Evolutionary conservation across 2,329 filamentous ascomycete species (phyloP).

Genomic region (Colletotrichum scovillei): DNA sequence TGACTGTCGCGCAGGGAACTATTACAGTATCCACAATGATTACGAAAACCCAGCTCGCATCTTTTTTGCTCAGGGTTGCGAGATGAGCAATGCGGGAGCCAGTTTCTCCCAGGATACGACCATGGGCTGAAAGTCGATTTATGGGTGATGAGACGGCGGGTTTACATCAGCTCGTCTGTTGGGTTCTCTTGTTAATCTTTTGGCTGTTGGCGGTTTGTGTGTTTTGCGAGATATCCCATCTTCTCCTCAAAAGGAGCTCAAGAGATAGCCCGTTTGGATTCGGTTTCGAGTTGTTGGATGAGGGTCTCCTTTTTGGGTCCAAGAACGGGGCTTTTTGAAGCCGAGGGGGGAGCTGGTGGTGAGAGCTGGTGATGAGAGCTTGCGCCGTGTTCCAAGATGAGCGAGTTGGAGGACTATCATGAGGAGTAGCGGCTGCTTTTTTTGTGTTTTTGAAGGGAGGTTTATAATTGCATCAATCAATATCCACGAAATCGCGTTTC

Average conservation of each 20-base stretch:
- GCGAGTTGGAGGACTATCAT: neutral
- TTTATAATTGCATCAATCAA: neutral
- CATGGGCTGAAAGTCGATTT: constrained; percentile 15
- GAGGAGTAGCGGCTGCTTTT: neutral
- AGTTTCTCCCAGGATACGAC: constrained; percentile 28
- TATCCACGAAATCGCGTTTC: neutral
- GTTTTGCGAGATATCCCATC: neutral
- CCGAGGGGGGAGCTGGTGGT: no score
- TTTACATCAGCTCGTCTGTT: neutral
- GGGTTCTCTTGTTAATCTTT: neutral
- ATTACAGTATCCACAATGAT: constrained; percentile 91
- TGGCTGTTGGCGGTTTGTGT: neutral
- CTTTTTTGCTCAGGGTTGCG: constrained; percentile 93
- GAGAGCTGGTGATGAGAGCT: no score
- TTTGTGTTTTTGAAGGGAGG: neutral
- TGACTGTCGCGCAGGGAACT: constrained; percentile 76
- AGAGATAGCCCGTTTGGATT: neutral
- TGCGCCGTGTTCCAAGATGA: neutral
- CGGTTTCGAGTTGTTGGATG: neutral
- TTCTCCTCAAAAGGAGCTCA: neutral
- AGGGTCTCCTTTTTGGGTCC: neutral
- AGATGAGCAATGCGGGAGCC: constrained; percentile 45
- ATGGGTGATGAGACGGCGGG: neutral
- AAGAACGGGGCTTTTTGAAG: neutral
- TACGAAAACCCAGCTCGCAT: constrained; percentile 78